Percentiles rank a stretch among this genome's conserved stretches.
phyloP scores from a whole-genome alignment of 192 early-diverging fungal species.

The Podila epicladia region DNA sequence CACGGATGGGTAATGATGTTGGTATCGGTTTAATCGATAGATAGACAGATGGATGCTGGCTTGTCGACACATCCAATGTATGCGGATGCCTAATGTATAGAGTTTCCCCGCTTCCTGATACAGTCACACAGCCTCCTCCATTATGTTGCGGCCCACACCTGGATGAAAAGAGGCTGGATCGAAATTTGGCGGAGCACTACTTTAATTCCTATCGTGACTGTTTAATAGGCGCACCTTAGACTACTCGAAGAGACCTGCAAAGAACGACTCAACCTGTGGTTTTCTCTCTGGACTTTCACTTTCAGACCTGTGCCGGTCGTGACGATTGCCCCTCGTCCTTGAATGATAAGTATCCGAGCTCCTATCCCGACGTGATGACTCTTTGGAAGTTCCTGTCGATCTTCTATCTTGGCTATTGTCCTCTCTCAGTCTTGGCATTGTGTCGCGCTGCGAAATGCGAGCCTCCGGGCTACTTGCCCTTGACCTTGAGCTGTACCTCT shows the following conservation, averaged over 20 bases:
- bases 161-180: constrained; percentile 6
- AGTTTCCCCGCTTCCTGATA: not conserved
- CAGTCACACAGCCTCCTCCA: constrained; percentile 5
- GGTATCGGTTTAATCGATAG: not conserved
- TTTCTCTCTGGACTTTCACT: not conserved
- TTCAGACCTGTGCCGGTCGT: not conserved
- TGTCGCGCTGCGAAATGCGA: no score
- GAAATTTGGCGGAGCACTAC: not conserved
- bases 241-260: constrained; percentile 14
- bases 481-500: no score
- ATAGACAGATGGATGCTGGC: not conserved
- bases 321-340: no score
- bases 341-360: no score
- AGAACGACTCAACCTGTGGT: constrained; percentile 1
- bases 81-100: not conserved
- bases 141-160: constrained; percentile 3
- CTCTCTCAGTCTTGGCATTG: no score
- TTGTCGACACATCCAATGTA: not conserved
- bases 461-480: no score
- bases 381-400: no score
- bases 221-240: not conserved
- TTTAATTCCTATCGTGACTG: not conserved
- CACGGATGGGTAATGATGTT: not conserved
- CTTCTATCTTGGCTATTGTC: no score
- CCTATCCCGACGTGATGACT: no score